These are phyloP conservation scores for Aspergillus tanneri DNA, from an alignment of 2,329 filamentous ascomycete genomes.

Conservation along the genomic window DNA sequence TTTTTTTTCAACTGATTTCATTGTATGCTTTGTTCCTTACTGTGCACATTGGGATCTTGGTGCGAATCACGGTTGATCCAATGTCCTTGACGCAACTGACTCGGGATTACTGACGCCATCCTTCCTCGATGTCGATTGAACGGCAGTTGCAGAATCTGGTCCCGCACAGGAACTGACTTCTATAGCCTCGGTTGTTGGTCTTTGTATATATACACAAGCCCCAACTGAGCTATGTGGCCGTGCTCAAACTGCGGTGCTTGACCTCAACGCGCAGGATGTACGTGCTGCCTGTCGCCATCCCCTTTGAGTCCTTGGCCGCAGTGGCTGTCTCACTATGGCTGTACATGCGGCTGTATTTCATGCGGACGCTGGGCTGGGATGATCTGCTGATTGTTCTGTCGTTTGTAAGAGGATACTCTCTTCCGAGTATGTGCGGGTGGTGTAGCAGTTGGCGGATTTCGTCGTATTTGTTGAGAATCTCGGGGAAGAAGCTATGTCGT, in stretches of 20 bases:
- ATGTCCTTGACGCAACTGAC: conserved; percentile 22
- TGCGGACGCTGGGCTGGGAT: conserved; percentile 28
- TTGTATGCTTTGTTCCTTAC: too few relatives aligned
- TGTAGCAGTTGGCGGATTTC: conserved; percentile 12
- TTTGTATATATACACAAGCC: background rate
- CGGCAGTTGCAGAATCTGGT: background rate
- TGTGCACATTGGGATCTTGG: too few relatives aligned
- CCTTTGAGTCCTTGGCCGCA: conserved; percentile 21
- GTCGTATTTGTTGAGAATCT: too few relatives aligned
- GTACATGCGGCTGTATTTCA: conserved; percentile 23
- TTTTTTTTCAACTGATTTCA: background rate
- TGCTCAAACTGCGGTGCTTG: background rate
- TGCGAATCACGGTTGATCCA: too few relatives aligned
- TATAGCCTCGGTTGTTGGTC: too few relatives aligned
- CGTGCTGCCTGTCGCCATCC: conserved; percentile 20
- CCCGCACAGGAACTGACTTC: too few relatives aligned
- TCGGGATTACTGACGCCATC: background rate
- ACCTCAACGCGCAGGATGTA: conserved; percentile 22
- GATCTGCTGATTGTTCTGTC: conserved; percentile 26
- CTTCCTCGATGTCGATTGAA: background rate
- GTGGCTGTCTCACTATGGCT: conserved; percentile 25
- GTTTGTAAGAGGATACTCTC: conserved; percentile 16
- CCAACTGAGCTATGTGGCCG: background rate
- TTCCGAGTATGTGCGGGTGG: conserved; percentile 4
- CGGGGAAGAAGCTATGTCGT: too few relatives aligned